A percentile compares a stretch with the other conserved stretches of the same genome.
phyloP scores from a whole-genome alignment of 176 grass and related monocot species.

The Oryza glaberrima region DNA sequence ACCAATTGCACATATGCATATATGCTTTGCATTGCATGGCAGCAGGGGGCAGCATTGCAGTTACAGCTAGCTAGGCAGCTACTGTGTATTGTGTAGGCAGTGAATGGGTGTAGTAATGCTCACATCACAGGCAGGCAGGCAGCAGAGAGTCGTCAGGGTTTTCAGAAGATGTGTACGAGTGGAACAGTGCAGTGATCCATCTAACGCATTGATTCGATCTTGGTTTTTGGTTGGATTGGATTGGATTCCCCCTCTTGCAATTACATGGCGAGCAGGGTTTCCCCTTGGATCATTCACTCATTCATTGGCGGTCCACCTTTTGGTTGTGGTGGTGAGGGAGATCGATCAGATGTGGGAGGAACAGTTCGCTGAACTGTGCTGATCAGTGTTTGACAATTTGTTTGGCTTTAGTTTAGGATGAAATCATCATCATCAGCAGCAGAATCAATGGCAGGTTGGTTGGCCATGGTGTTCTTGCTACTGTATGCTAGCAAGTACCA shows the following conservation, averaged over 20 bases:
- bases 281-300: not conserved
- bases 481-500: not conserved
- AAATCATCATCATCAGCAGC: not conserved
- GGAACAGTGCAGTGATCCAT: not conserved
- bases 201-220: constrained; percentile 16
- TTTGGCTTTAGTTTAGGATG: not conserved
- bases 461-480: not conserved
- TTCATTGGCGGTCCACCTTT: not conserved
- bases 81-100: not conserved
- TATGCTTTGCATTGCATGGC: not conserved
- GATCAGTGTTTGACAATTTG: not conserved
- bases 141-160: constrained; percentile 17
- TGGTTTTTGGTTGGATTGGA: not conserved
- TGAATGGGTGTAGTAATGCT: constrained; percentile 11
- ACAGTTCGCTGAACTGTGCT: not conserved
- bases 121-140: constrained; percentile 8
- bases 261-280: not conserved
- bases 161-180: constrained; percentile 7
- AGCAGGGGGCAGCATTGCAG: not conserved
- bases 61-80: not conserved
- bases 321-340: not conserved
- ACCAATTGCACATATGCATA: not conserved
- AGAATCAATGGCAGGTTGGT: not conserved
- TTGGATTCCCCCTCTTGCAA: not conserved
- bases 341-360: not conserved